Evolutionary conservation across 352 stramenopile species (phyloP), one percentile per base, ranked within the genome.

Genomic region (Blastocystis sp.): DNA sequence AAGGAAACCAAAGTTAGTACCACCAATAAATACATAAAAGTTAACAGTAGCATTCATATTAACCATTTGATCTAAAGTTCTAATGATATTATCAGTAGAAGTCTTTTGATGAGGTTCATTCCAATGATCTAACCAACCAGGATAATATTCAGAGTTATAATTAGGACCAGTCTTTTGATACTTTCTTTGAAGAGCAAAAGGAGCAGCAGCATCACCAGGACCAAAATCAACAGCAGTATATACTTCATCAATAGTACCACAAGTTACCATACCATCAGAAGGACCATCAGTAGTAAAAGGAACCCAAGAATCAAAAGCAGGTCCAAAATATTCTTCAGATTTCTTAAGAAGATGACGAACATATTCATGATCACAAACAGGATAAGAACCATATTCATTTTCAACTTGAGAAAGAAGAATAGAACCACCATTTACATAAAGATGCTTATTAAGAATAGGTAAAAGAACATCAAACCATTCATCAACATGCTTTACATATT

Each of bases 341-440:
- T 42, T 11, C n/a, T 55, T 54, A 21, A 67, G 37, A 19, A 71
- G 65, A 5, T 48, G 16, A 36, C 23, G 21, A 27, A 71, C 33
- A 49, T 71, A 71, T 25, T 36, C 11, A n/a, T 47, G 57, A 13
- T 65, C 31, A 42, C 21, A 47, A 28, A 33, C 31, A 42, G 28
- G 18, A 24, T 73, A 69, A 28, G 44, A 49, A 31, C 72, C 72
- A 34, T 77, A 66, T 64, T 81, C 75, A 65, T 81, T 81, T 64
- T 81, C 75, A 48, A 81, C 70, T 56, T 81, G 73, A 19, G 48
- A 67, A 5, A 79, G 44, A 24, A 81, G 57, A 42, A 81, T 76
- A 9, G 48, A 47, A n/a, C 75, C 75, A n/a, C 72, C 73, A 49
- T 78, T 70, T 59, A 68, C 54, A 1, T 66, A 65, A 58, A 67